Evolutionary conservation across 306 rosid genomes (phyloP).

Genomic region (Myrica gale): DNA sequence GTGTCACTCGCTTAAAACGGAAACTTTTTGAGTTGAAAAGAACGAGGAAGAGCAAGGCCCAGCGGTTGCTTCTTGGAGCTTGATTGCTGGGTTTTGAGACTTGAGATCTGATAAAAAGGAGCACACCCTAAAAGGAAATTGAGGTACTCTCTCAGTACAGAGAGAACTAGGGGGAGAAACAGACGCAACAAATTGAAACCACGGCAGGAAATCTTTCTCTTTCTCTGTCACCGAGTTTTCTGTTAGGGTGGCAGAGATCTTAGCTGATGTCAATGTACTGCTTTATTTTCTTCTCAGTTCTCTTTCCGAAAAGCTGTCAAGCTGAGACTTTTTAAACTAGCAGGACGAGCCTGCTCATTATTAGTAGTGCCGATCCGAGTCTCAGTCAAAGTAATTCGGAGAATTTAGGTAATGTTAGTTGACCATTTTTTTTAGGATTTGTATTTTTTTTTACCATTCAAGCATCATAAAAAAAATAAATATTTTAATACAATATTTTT

Average conservation of each 20-base stretch:
- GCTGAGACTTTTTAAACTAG: neutral
- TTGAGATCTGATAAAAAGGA: constrained; percentile 48
- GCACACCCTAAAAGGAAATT: constrained; percentile 26
- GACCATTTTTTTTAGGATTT: too few relatives aligned
- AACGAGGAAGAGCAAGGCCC: neutral
- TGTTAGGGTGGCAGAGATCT: constrained; percentile 5
- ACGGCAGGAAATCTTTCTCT: constrained; percentile 6
- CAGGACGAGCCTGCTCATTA: neutral
- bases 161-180: neutral
- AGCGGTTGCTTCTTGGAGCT: constrained; percentile 7
- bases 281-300: neutral
- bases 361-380: neutral
- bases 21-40: neutral
- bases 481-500: too few relatives aligned
- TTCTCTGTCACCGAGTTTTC: neutral
- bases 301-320: neutral
- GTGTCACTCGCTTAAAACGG: constrained; percentile 10
- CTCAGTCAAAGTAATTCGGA: constrained; percentile 6
- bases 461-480: too few relatives aligned
- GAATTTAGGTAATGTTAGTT: too few relatives aligned
- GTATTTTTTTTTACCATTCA: too few relatives aligned
- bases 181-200: constrained; percentile 4
- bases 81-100: constrained; percentile 31
- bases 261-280: constrained; percentile 1
- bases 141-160: constrained; percentile 8